Evolutionary conservation across 495 filamentous ascomycete genomes (phyloP).

Genomic region (Xylaria bambusicola): DNA sequence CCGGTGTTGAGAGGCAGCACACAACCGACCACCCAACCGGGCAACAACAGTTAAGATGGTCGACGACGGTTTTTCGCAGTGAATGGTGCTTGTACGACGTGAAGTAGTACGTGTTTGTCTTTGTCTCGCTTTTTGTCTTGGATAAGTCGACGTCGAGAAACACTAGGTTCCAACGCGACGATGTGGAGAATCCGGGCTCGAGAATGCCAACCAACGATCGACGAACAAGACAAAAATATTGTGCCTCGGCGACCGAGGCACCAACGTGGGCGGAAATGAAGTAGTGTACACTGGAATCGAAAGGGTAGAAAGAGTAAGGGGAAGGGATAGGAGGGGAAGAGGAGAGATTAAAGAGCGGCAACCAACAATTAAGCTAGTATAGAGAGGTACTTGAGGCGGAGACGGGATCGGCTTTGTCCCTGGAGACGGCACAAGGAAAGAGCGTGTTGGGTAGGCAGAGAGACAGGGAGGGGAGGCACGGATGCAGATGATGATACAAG

Average conservation of each 20-base stretch:
- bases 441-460: too few species aligned
- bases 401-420: background rate
- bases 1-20: background rate
- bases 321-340: background rate
- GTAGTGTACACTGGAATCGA: too few species aligned
- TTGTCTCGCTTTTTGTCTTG: slow-evolving; percentile 13
- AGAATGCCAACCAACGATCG: slow-evolving; percentile 12
- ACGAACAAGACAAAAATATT: slow-evolving; percentile 3
- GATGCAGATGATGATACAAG: background rate
- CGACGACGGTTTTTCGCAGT: background rate
- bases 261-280: background rate
- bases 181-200: background rate
- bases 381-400: background rate
- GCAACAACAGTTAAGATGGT: slow-evolving; percentile 10
- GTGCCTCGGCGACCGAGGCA: background rate
- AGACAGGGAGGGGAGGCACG: background rate
- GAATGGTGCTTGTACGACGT: background rate
- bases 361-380: too few species aligned
- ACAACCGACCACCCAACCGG: background rate
- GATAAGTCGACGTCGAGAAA: slow-evolving; percentile 1
- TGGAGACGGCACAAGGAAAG: too few species aligned
- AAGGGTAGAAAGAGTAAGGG: background rate
- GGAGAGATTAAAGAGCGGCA: slow-evolving; percentile 7
- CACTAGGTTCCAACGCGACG: slow-evolving; percentile 4
- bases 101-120: background rate